Base-by-base conservation (phyloP, 129 eudicot species). In the Heracleum sosnowskyi region DNA sequence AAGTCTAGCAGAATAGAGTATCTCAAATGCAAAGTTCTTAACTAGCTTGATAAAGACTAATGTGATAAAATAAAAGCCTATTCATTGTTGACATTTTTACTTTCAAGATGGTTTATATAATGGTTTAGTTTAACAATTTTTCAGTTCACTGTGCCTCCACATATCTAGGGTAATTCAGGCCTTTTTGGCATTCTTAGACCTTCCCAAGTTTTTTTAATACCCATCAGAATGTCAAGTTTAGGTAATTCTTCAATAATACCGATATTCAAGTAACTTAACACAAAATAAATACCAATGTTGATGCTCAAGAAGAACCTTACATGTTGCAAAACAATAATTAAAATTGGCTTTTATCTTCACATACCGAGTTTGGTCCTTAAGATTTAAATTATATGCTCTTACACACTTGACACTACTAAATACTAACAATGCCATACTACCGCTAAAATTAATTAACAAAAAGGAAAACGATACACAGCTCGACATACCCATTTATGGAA, bases 401-500 rank as follows among this genome's bases (percentile, higher is more conserved):
- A 12, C 34, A 41, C 36, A 40, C 26, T 68, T 18, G 39, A 68
- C 73, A 68, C n/a, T 68, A 16, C n/a, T 7, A 33, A n/a, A 26
- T 15, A 37, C 44, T 37, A 22, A 36, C 47, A 70, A 7, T 70
- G 45, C 29, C 26, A 70, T 22, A 77, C 17, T 16, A 26, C 22
- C 57, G 37, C 15, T 0, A n/a, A 35, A 60, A 62, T 0, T 18
- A 29, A 9, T 15, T 3, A 1, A 40, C 81, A 69, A 26, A 28
- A 53, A 51, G 33, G 24, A 68, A 69, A 57, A 57, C 0, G 35
- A 37, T 63, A 77, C 31, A 82, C 34, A 77, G 73, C 80, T 77
- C 13, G 16, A 82, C 93, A 42, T 89, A 91, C 94, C 97, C 97
- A 92, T 87, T 92, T 92, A 79, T 92, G 97, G 83, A 92, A 92